Evolutionary conservation across 164 flowering plant genomes (phyloP).

Genomic region (Vitis amurensis): DNA sequence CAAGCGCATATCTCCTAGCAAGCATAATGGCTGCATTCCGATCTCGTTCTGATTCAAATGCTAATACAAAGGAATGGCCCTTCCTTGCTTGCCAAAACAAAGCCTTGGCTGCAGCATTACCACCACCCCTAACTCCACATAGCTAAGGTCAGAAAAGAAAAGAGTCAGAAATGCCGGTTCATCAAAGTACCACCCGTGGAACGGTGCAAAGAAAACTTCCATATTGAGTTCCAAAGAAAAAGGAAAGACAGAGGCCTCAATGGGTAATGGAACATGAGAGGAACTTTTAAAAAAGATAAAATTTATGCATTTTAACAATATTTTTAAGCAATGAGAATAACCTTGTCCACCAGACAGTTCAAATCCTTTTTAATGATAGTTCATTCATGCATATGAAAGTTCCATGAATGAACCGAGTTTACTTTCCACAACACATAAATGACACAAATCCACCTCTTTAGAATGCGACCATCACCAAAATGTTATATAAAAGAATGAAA

Average conservation of each 20-base stretch:
- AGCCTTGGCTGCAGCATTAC: slow-evolving; percentile 54
- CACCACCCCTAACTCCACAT: slow-evolving; percentile 64
- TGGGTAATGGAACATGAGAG: no score
- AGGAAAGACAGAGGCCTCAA: background rate
- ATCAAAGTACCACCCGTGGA: background rate
- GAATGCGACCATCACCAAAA: no score
- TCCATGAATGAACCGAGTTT: no score
- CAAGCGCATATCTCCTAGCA: slow-evolving; percentile 64
- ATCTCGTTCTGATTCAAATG: slow-evolving; percentile 65
- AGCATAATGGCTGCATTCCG: slow-evolving; percentile 73
- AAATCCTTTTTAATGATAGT: no score
- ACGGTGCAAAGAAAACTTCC: background rate
- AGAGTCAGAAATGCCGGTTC: slow-evolving; percentile 1
- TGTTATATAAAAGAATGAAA: no score
- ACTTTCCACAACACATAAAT: no score
- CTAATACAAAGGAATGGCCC: slow-evolving; percentile 50
- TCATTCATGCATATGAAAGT: no score
- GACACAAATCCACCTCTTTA: no score
- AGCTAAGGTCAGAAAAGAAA: slow-evolving; percentile 28
- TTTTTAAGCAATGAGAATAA: no score
- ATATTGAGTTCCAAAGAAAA: background rate
- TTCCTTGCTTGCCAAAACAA: slow-evolving; percentile 65
- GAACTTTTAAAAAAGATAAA: no score
- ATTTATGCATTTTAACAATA: no score
- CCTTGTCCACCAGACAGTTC: no score